phyloP scores from a whole-genome alignment of 208 protist species.

The Sergeia podlipaevii region DNA sequence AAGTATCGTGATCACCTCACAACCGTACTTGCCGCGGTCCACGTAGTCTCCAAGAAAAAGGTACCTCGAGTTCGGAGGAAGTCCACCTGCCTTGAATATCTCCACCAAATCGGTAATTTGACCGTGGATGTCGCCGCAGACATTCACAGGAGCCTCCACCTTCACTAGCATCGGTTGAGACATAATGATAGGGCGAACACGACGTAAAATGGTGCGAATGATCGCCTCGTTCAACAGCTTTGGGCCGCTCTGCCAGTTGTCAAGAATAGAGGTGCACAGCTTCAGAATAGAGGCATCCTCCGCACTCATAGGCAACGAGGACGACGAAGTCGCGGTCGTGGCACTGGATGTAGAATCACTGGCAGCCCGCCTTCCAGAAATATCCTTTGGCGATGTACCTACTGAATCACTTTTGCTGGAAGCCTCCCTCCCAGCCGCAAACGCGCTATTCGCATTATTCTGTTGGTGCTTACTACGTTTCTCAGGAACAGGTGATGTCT shows the following conservation, averaged over 20 bases:
- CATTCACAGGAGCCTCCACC: slow-evolving; percentile 71
- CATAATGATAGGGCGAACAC: slow-evolving; percentile 51
- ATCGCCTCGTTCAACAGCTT: slow-evolving; percentile 44
- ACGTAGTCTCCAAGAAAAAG: slow-evolving; percentile 99
- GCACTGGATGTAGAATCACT: no score
- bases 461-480: slow-evolving; percentile 4
- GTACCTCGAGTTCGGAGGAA: slow-evolving; percentile 85
- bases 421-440: no score
- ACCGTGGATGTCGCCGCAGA: slow-evolving; percentile 95
- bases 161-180: slow-evolving; percentile 77
- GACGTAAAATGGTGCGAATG: slow-evolving; percentile 45
- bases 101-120: slow-evolving; percentile 96
- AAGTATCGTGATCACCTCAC: slow-evolving; percentile 92
- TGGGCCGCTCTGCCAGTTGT: slow-evolving; percentile 31
- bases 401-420: no score
- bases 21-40: slow-evolving; percentile 96
- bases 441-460: no score
- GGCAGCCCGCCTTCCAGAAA: no score
- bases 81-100: slow-evolving; percentile 90
- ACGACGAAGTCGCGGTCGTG: no score
- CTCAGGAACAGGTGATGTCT: not conserved
- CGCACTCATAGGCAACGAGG: no score
- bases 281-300: slow-evolving; percentile 12
- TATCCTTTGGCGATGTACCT: no score
- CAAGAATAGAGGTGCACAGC: slow-evolving; percentile 26